Base-by-base conservation (phyloP, 495 filamentous ascomycete species). In the Xylaria acuta region DNA sequence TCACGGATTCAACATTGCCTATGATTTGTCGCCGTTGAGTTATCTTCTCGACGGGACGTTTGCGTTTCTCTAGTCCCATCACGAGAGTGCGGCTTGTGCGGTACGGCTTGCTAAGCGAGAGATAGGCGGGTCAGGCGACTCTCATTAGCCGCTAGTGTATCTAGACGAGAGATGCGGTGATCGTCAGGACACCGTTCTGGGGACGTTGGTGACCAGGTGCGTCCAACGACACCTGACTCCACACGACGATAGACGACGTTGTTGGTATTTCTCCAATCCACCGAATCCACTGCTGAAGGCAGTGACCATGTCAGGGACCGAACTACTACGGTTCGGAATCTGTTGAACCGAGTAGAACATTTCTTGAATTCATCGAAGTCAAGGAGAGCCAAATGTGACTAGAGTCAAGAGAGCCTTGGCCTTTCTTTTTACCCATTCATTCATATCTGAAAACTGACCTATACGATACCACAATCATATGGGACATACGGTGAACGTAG, bases 141-240 rank as follows among this genome's bases (percentile, higher is more conserved):
- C 53, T 56, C 20, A 60, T 36, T 60, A 60, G 32, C 58, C 58
- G 58, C 58, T 34, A 60, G 20, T 59, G 38, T 67, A 53, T 67
- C 27, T 53, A 53, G 49, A 54, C 25, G 36, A 41, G 20, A 22
- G 36, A 40, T 54, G 49, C 65, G 22, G 34, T 67, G 49, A 54
- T 67, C 65, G 65, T 40, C 34, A 54, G 18, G 64, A 49, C 20
- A 20, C 43, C 64, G 18, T 45, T 51, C 11, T 53, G 43, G 43
- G 32, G 43, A 43, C 45, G 45, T 27, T 22, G 25, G 45, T 65
- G 40, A 30, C 22, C 58, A 38, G 34, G 38, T 43, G 36, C n/a
- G 18, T 59, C 30, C 30, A n/a, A 59, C 32, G 25, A 43, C 62
- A 41, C n/a, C 60, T 64, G 8, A 34, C 25, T 49, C 63, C 64